Evolutionary conservation across 305 asterid species (phyloP).

Genomic region (Solanum hybrid): DNA sequence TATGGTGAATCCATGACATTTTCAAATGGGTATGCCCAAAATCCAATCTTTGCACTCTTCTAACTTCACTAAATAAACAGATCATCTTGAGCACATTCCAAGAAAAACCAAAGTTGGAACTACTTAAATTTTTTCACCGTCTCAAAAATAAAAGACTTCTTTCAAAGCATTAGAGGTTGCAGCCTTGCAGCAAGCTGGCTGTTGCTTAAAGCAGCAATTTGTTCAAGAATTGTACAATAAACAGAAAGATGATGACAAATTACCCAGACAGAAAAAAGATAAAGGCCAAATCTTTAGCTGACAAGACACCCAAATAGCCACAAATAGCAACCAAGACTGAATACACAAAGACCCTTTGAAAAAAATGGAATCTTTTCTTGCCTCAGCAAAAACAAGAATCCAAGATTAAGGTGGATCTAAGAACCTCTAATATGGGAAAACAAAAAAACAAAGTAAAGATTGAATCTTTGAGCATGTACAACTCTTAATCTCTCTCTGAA

Average conservation of each 20-base stretch:
- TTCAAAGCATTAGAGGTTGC: not conserved
- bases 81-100: constrained; percentile 13
- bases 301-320: not conserved
- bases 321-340: not conserved
- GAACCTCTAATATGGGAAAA: not conserved
- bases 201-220: not conserved
- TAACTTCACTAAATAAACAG: constrained; percentile 19
- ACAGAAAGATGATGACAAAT: not conserved
- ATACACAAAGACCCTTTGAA: not conserved
- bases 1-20: constrained; percentile 29
- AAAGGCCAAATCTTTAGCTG: constrained; percentile 4
- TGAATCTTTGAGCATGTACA: not conserved
- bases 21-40: constrained; percentile 29
- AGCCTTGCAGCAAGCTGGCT: not conserved
- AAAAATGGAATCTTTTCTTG: not conserved
- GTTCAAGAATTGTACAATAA: not conserved
- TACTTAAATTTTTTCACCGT: not conserved
- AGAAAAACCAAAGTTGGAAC: constrained; percentile 8
- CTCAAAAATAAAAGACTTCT: not conserved
- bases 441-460: not conserved
- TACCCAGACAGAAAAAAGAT: not conserved
- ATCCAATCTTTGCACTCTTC: constrained; percentile 19
- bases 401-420: not conserved
- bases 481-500: not conserved
- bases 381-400: not conserved